Evolutionary conservation across 208 protist genomes (phyloP), one percentile per base, ranked within the genome.

Genomic region (Crithidia bombi): DNA sequence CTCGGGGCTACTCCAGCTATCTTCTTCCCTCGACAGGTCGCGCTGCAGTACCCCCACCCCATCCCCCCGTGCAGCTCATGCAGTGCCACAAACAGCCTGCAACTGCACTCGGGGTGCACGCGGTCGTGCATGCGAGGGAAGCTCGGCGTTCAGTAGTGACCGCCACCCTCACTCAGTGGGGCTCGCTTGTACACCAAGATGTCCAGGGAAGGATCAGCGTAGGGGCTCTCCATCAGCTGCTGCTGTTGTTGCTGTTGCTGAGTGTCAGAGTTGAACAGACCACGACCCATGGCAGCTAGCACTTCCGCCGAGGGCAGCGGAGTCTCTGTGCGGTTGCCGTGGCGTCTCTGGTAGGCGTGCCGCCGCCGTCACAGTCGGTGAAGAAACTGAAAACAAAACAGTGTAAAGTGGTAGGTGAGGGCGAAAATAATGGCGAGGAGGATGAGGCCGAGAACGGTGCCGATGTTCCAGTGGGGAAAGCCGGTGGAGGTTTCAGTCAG

Each of bases 111-210:
- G 9, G 30, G 46, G 33, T 68, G 19, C 21, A 46, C 12, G 7
- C 23, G 30, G 12, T 68, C 51, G 3, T n/a, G 25, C 62, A 47
- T 50, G 25, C 28, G 32, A 1, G 50, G 39, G 50, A 69, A 33
- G 35, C 14, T 44, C 11, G 65, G 41, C 11, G 62, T 41, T 33
- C 52, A 51, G 54, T 43, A 23, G 41, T 61, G 65, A 33, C 65
- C 51, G 5, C 52, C 54, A 32, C 25, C 51, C 52, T 25, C 30
- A 1, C 12, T 4, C 19, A 39, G 28, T 39, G 41, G 65, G 5
- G 26, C 32, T 11, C 39, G 21, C 38, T 39, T 15, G 52, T 70
- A 54, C 6, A 33, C 38, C 14, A 62, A 5, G 7, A 54, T 46
- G 26, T 62, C 39, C 5, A 10, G n/a, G 11, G 51, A 26, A 3